Evolutionary conservation across 768 basidiomycete species (phyloP), one percentile per base, ranked within the genome.

Genomic region (Rhodotorula kratochvilovae): DNA sequence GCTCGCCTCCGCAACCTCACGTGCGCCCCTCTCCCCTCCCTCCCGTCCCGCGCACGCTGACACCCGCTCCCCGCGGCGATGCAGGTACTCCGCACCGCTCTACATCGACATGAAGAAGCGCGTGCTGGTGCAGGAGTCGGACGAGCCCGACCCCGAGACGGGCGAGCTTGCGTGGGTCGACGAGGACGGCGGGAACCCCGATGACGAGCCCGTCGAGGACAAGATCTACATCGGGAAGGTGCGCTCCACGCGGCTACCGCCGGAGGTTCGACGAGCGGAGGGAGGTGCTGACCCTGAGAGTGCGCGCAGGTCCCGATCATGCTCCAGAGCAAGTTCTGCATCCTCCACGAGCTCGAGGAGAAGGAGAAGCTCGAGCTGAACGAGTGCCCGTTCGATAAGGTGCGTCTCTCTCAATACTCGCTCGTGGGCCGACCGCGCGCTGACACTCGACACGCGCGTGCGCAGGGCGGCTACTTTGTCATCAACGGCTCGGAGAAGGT

Each of bases 401-500:
- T 80, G 39, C 35, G 76, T 71, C 39, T 19, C 16, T n/a, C 54
- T 5, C 33, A 23, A 12, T 53, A 2, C 36, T 15, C 48, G 23
- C 46, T 15, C 5, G 23, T 21, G 17, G 17, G 19, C 23, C 11
- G 23, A 27, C 48, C 25, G 48, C 12, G 23, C 11, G 11, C 48
- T 23, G 48, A 27, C 31, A 5, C 54, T 21, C 31, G 15, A 10
- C 12, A 16, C 2, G 19, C 2, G 5, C 54, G n/a, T 36, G 15
- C 11, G 19, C 77, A 93, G 50, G 96, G 96, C 80, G 96, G 96
- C 60, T 99, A 99, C 80, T 99, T 99, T 81, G 92, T 99, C 79
- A 97, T 99, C 83, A 98, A 97, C 76, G 96, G 96, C 21, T 98
- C 96, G 5, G 96, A 99, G 80, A 99, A 99, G 81, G 96, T 99